Percentiles rank a stretch among this genome's conserved stretches.
phyloP scores from a whole-genome alignment of 495 filamentous ascomycete species.

The Tuber magnatum region DNA sequence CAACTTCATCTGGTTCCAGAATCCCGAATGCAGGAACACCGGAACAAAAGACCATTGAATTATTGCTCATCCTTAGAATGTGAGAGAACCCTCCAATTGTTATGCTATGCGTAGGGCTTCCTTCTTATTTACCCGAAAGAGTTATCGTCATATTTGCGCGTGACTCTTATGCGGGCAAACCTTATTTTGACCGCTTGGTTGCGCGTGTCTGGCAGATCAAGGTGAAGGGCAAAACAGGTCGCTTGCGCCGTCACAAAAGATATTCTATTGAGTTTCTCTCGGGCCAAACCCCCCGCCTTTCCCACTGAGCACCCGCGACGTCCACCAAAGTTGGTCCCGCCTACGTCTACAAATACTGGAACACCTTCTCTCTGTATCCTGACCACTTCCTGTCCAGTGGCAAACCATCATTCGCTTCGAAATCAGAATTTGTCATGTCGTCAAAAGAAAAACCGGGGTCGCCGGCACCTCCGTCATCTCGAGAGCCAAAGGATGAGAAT shows the following conservation, averaged over 20 bases:
- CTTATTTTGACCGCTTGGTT: neutral
- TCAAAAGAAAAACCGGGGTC: neutral
- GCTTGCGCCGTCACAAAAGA: neutral
- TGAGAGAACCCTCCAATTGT: neutral
- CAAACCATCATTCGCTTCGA: neutral
- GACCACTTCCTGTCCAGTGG: neutral
- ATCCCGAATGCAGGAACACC: neutral
- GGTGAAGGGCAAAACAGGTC: neutral
- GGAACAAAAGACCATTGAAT: neutral
- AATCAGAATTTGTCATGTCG: neutral
- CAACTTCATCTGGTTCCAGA: neutral
- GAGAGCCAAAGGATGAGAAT: neutral
- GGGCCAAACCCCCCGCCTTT: neutral
- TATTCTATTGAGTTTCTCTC: neutral
- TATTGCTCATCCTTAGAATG: neutral
- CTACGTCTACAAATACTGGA: neutral
- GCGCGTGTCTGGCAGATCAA: neutral
- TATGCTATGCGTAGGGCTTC: neutral
- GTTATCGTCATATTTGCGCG: neutral
- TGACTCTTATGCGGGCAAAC: constrained; percentile 4
- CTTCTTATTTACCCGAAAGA: neutral
- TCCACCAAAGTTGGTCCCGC: neutral
- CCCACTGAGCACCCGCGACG: neutral
- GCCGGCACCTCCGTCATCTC: neutral
- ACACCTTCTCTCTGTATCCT: neutral